Percentiles rank a stretch among this genome's conserved stretches.
Conservation (phyloP, 768 basidiomycete genomes). For the Tulasnella sp. region DNA sequence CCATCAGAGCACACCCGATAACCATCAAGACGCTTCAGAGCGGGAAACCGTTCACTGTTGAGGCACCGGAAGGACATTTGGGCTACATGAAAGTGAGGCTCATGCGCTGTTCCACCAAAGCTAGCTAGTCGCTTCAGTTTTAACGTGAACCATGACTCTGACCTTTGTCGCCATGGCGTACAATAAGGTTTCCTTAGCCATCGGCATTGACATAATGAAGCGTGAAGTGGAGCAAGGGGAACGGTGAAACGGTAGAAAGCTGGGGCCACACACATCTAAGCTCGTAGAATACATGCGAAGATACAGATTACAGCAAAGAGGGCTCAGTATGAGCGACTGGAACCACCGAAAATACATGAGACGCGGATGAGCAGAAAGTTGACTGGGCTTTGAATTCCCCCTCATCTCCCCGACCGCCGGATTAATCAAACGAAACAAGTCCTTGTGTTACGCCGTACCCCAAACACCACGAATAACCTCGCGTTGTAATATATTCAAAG, state of each 20-base stretch:
- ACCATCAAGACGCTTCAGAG: constrained; percentile 53
- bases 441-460: background rate
- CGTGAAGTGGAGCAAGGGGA: constrained; percentile 57
- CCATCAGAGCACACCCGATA: constrained; percentile 47
- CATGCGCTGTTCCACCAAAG: background rate
- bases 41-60: constrained; percentile 73
- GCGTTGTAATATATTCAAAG: background rate
- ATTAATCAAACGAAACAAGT: background rate
- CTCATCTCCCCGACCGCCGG: background rate
- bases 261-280: constrained; percentile 31
- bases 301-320: background rate
- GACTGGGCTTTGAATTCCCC: background rate
- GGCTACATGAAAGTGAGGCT: background rate
- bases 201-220: constrained; percentile 84
- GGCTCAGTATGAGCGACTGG: background rate
- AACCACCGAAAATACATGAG: background rate
- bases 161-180: constrained; percentile 64
- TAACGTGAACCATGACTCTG: constrained; percentile 81
- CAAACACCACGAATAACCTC: background rate
- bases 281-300: background rate
- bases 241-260: constrained; percentile 52
- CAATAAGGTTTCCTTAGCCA: constrained; percentile 31
- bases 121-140: constrained; percentile 35
- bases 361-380: background rate
- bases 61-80: background rate